Conservation (phyloP, 768 basidiomycete species). For the Omphalotus guepiniiformis region DNA sequence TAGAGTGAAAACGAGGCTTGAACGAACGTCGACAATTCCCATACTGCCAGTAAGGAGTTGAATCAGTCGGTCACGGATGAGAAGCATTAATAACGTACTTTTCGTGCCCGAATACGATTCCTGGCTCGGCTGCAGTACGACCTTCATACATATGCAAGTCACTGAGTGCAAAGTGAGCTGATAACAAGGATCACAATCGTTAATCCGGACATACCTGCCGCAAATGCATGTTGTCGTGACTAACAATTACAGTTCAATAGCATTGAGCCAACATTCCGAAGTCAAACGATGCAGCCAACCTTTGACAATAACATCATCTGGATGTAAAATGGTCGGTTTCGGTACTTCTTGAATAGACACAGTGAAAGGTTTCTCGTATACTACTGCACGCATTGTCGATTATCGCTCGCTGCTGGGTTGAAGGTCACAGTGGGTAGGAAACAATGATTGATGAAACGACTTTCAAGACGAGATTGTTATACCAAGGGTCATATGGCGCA, state of each 20-base stretch:
- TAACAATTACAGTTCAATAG: too few relatives aligned
- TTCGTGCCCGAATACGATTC: constrained; percentile 52
- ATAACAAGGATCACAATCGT: too few relatives aligned
- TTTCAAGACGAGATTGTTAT: too few relatives aligned
- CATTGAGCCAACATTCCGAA: too few relatives aligned
- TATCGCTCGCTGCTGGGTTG: not conserved
- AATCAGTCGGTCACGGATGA: not conserved
- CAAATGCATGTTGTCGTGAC: constrained; percentile 51
- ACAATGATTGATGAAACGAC: too few relatives aligned
- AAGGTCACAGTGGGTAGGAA: too few relatives aligned
- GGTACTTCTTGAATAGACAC: constrained; percentile 43
- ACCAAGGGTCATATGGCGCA: too few relatives aligned
- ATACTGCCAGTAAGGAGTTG: constrained; percentile 24
- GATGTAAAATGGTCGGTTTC: constrained; percentile 44
- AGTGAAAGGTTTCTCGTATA: constrained; percentile 46
- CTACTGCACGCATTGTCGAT: constrained; percentile 47
- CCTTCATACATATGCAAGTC: constrained; percentile 58
- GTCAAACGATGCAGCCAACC: too few relatives aligned
- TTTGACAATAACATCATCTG: constrained; percentile 51
- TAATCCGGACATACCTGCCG: constrained; percentile 33
- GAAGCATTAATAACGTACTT: constrained; percentile 29
- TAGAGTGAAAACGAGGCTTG: not conserved
- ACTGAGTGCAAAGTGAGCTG: constrained; percentile 18
- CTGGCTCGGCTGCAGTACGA: constrained; percentile 44
- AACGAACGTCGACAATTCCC: constrained; percentile 45